Evolutionary conservation across 176 grass and related monocot genomes (phyloP), one percentile per base, ranked within the genome.

Genomic region (Pharus latifolius): DNA sequence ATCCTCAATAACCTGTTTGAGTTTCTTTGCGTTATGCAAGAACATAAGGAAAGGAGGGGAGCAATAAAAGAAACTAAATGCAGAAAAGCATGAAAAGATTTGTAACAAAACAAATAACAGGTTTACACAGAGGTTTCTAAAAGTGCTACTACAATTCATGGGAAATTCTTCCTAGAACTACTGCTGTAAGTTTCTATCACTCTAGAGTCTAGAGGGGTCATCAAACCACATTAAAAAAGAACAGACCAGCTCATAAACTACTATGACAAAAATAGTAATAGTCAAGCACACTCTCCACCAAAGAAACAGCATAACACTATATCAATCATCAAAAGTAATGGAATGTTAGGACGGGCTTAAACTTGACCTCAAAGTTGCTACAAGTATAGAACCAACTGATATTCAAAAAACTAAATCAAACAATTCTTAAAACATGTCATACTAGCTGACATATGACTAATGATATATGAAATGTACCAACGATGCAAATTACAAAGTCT

Each of bases 1-100:
- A 73, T 74, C 70, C 17, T 74, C 79, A 42, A 59, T 50, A 3
- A 66, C 50, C 78, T 81, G 25, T 63, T 53, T 25, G 38, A 57
- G 43, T 65, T 47, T 53, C 52, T 65, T 65, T 20, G 28, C 62
- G 35, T 38, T 19, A 80, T 68, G 30, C 14, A 63, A 24, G 14
- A 64, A 10, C 5, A 35, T 47, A 56, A 33, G n/a, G 54, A 60
- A 63, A 29, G 17, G 30, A 25, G 23, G 55, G 32, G 13, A 47
- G 27, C 50, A 41, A 50, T 29, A 70, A 1, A 34, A 61, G 22
- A 9, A 72, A 77, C 13, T 13, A 15, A 25, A 19, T 6, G 26
- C 45, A 5, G 19, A 44, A 47, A 52, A 33, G 33, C 18, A 45
- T 64, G 9, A 27, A 33, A 63, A 55, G 26, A 45, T 9, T 38